Base-by-base conservation (phyloP, 495 filamentous ascomycete species). In the Aspergillus funiculosus region DNA sequence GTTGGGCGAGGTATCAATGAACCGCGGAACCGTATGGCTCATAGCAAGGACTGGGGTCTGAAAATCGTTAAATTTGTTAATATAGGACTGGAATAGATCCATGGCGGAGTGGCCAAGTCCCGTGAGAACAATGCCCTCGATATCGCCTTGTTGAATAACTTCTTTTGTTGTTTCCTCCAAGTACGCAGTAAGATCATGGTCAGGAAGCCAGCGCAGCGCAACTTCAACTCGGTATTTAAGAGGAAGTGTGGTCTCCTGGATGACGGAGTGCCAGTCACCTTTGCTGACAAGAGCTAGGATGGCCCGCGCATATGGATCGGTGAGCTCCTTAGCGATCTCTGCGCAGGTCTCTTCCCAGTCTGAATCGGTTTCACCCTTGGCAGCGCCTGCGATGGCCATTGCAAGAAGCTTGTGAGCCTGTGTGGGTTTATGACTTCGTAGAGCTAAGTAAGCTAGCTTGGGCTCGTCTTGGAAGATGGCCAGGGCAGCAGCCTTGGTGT, bases 281-380 rank as follows among this genome's bases (percentile, higher is more conserved):
- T 85, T 89, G 38, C 86, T 82, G 39, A 96, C 88, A 40, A 89
- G 81, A n/a, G 87, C 82, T n/a, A 95, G 85, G 42, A 98, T 84
- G 0, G 90, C 89, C 39, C 89, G 81, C 7, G 92, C 77, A 57
- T 95, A 96, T 0, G 89, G 87, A 53, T 98, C 92, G 0, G 75
- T 73, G 9, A 83, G 72, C 46, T 83, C 77, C 30, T 77, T 76
- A 19, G 76, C 76, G 58, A 87, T 82, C 50, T 80, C 80, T 0
- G 71, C 63, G 39, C 77, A 71, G 5, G 72, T 73, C 20, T 76
- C 64, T 69, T 74, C 67, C 74, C 76, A 78, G 27, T 75, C 72
- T 11, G 72, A 59, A 34, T 77, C 74, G 17, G 71, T 72, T 11
- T 74, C 73, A 4, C 71, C 74, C 40, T 81, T 77, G 3, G 68